Base-by-base conservation (phyloP, 2,329 filamentous ascomycete genomes). In the Trichothecium sympodiale region DNA sequence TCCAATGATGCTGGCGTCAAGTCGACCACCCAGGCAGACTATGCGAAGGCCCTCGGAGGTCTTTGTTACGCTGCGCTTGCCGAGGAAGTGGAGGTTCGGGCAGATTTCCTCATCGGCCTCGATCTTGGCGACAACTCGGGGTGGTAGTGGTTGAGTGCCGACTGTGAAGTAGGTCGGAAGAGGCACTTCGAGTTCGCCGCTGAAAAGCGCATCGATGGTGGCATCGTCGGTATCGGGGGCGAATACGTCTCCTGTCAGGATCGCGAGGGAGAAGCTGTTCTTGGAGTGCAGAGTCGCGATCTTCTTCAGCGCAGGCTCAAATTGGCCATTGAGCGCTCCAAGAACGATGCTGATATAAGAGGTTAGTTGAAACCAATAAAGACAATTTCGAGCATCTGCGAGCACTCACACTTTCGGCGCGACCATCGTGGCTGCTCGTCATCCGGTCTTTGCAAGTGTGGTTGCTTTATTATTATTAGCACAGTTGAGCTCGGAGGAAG, bases 161-260 rank as follows among this genome's bases (percentile, higher is more conserved):
- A 94, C 68, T 3, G 84, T 85, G 55, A 96, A 98, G 61, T 98
- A 98, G 8, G 83, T 93, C 2, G 88, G 80, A 1, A 96, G 63
- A 3, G 88, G 80, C 4, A 96, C 66, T 16, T 67, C 53, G 35
- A 94, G 78, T 9, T 72, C 66, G n/a, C 86, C 86, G 17, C 73
- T 60, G 1, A 96, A 59, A 4, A 98, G 69, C 8, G 73, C 69
- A 9, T 67, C 61, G 5, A 91, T 59, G 8, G 60, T 54, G 10
- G 74, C 67, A 29, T 77, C 66, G 35, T 82, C 71, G 31, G 77
- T 67, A 1, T 65, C 60, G 30, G 69, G 60, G 14, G 70, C 64
- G 51, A 96, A 96, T 6, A 96, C 67, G 51, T 95, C 82, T 37
- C 91, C 91, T 8, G 77, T 75, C 23, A 94, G 64, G 37, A 98